phyloP scores from a whole-genome alignment of 257 asterid genomes.

The Pogostemon cablin region DNA sequence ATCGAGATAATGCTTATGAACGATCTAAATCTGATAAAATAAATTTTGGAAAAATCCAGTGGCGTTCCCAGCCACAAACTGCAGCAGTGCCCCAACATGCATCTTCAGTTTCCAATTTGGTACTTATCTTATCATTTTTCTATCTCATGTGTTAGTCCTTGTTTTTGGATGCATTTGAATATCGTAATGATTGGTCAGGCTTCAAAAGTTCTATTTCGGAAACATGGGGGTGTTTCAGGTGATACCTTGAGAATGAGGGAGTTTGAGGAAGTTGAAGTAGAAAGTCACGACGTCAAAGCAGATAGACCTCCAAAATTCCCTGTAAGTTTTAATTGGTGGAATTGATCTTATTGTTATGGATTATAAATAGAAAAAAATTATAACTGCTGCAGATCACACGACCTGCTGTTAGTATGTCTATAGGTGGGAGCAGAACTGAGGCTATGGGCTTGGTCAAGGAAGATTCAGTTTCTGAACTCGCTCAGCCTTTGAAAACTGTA shows the following conservation, averaged over 20 bases:
- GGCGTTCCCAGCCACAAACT: conserved; percentile 43
- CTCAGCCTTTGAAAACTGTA: conserved; percentile 48
- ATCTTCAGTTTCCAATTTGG: conserved; percentile 69
- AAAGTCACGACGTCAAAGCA: conserved; percentile 38
- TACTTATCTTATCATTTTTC: conserved; percentile 43
- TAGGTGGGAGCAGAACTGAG: conserved; percentile 40
- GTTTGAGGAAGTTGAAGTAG: conserved; percentile 42
- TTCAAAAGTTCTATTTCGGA: conserved; percentile 44
- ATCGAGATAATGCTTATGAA: conserved; percentile 34
- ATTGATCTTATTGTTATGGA: neutral
- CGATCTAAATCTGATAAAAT: conserved; percentile 39
- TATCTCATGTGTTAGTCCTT: conserved; percentile 18
- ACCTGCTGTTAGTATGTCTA: conserved; percentile 31
- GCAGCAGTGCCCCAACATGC: conserved; percentile 50
- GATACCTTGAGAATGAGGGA: conserved; percentile 34
- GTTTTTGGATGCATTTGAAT: conserved; percentile 19
- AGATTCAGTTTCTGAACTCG: conserved; percentile 33
- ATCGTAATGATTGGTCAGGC: conserved; percentile 51
- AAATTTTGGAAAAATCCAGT: conserved; percentile 42
- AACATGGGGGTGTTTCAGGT: conserved; percentile 39
- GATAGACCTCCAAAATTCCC: conserved; percentile 70
- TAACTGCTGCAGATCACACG: conserved; percentile 45
- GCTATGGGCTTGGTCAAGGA: conserved; percentile 40
- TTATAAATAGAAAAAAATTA: conserved; percentile 11
- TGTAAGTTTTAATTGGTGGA: conserved; percentile 44